These are phyloP conservation scores for Sporothrix schenckii DNA, from an alignment of 2,329 filamentous ascomycete species.

Conservation along the genomic window DNA sequence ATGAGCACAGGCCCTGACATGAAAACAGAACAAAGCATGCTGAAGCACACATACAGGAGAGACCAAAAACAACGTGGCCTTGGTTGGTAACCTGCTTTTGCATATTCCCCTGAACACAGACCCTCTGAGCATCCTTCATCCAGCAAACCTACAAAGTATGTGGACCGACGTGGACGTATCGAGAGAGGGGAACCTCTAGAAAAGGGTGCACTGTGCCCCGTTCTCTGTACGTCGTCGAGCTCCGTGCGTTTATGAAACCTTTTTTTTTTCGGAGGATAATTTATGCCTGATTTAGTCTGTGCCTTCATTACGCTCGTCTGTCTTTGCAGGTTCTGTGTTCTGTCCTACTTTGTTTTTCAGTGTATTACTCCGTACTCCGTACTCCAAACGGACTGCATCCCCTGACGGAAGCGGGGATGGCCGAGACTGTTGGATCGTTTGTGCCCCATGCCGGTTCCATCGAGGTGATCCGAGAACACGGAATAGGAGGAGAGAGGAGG, in stretches of 20 bases:
- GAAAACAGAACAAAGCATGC: no score
- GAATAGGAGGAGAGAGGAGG: slow-evolving; percentile 22
- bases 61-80: not conserved
- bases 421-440: slow-evolving; percentile 2
- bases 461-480: slow-evolving; percentile 29
- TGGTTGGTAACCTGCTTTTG: not conserved
- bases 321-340: not conserved
- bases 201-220: not conserved
- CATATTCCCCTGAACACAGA: not conserved
- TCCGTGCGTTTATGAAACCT: slow-evolving; percentile 7
- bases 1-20: slow-evolving; percentile 14
- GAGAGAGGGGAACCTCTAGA: not conserved
- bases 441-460: slow-evolving; percentile 15
- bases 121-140: slow-evolving; percentile 1
- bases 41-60: not conserved
- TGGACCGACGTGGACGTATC: not conserved
- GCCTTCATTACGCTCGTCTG: not conserved
- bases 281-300: slow-evolving; percentile 11
- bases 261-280: slow-evolving; percentile 2
- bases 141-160: not conserved
- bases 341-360: not conserved
- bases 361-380: no score
- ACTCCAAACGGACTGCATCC: not conserved
- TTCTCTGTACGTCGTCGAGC: not conserved
- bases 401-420: not conserved